These are phyloP conservation scores for Pseudogymnoascus sp. DNA, from an alignment of 2,329 filamentous ascomycete genomes.

Conservation along the genomic window DNA sequence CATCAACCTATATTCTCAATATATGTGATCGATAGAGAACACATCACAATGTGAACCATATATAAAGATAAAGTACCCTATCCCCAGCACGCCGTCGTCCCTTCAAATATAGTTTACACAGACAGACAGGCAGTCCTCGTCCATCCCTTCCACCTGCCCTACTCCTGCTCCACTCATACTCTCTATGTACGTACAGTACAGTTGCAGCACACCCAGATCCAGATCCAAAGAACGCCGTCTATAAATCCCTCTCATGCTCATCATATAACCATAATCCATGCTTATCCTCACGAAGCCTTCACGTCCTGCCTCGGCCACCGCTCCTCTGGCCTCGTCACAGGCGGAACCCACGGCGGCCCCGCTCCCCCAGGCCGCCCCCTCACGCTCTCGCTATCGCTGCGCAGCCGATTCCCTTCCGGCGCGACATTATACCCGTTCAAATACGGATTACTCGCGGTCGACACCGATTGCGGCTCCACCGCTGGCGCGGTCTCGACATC, in stretches of 20 bases:
- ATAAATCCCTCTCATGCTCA: conserved; percentile 3
- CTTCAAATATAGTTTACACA: background rate
- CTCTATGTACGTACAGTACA: background rate
- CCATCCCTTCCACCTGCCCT: background rate
- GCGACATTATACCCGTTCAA: conserved; percentile 11
- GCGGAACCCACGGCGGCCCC: background rate
- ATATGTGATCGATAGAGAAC: background rate
- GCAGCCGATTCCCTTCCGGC: conserved; percentile 11
- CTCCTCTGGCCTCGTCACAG: background rate
- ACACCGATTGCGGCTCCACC: conserved; percentile 11
- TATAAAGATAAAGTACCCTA: background rate
- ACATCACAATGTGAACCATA: background rate
- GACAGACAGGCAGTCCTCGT: background rate
- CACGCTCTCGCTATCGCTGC: conserved; percentile 10
- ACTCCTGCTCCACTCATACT: background rate
- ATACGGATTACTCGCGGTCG: conserved; percentile 16
- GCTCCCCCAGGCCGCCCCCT: background rate
- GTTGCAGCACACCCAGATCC: background rate
- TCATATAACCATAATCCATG: conserved; percentile 4
- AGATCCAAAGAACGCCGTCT: conserved; percentile 7
- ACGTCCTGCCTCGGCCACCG: background rate
- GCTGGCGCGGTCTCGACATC: conserved; percentile 11
- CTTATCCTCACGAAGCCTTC: background rate
- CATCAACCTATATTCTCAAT: background rate
- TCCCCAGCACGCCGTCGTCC: background rate